phyloP scores from a whole-genome alignment of 2,329 filamentous ascomycete species.

The Diaporthe nobilis region DNA sequence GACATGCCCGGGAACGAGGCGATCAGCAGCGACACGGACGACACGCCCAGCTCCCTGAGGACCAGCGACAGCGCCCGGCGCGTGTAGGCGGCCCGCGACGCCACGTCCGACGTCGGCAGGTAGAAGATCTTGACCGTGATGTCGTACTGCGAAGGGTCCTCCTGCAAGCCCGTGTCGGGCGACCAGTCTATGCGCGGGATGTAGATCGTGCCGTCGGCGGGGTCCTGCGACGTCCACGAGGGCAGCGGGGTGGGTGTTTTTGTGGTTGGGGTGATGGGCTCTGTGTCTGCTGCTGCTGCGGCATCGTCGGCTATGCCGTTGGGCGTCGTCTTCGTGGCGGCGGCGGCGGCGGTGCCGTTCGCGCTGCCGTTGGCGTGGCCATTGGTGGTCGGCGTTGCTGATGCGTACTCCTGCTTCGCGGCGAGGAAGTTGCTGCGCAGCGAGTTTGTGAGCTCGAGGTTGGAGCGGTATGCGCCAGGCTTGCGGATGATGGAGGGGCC shows the following conservation, averaged over 20 bases:
- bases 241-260: slow-evolving; percentile 50
- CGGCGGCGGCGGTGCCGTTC: slow-evolving; percentile 40
- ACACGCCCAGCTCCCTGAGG: slow-evolving; percentile 81
- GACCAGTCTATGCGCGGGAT: slow-evolving; percentile 84
- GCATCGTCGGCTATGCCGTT: slow-evolving; percentile 44
- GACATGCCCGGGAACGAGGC: slow-evolving; percentile 93
- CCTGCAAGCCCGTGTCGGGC: slow-evolving; percentile 75
- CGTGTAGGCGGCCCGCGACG: slow-evolving; percentile 76
- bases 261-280: slow-evolving; percentile 35
- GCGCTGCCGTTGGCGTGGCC: slow-evolving; percentile 45
- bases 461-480: slow-evolving; percentile 84
- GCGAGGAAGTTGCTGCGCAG: slow-evolving; percentile 86
- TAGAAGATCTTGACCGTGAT: slow-evolving; percentile 98
- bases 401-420: slow-evolving; percentile 75
- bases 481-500: slow-evolving; percentile 88
- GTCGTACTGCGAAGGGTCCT: slow-evolving; percentile 89
- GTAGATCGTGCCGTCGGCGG: slow-evolving; percentile 73
- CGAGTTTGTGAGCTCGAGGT: slow-evolving; percentile 91
- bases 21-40: slow-evolving; percentile 88
- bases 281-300: slow-evolving; percentile 44
- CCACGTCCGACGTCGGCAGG: slow-evolving; percentile 77
- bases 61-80: slow-evolving; percentile 85
- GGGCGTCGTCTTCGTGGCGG: not conserved
- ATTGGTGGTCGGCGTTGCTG: slow-evolving; percentile 45
- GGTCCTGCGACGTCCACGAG: slow-evolving; percentile 78